Conservation (phyloP, 768 basidiomycete genomes). For the Termitomyces sp. region DNA sequence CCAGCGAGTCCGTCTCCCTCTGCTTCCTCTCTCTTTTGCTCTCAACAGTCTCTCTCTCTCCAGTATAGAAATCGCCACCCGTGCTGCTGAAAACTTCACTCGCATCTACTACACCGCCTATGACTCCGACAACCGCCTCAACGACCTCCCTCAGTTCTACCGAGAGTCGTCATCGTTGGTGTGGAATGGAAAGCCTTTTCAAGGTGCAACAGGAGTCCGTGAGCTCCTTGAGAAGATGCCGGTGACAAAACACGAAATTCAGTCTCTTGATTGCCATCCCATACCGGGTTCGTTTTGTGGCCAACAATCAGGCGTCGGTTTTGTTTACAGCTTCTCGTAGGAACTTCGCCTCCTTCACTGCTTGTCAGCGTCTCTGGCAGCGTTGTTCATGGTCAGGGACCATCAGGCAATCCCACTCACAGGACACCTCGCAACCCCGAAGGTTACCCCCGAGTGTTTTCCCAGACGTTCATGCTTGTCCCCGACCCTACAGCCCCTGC, state of each 20-base stretch:
- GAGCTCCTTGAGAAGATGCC: conserved; percentile 73
- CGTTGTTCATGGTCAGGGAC: conserved; percentile 66
- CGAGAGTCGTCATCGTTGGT: conserved; percentile 71
- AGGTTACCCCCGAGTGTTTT: conserved; percentile 81
- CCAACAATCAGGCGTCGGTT: neutral
- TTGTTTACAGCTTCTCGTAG: conserved; percentile 32
- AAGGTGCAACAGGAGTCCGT: conserved; percentile 66
- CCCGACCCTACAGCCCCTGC: conserved; percentile 68
- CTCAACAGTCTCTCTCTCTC: conserved; percentile 19
- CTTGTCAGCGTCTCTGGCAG: conserved; percentile 78
- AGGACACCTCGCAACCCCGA: conserved; percentile 56
- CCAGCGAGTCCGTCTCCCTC: conserved; percentile 51
- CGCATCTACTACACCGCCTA: conserved; percentile 81
- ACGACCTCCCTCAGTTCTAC: conserved; percentile 80
- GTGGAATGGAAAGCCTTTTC: conserved; percentile 84
- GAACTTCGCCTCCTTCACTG: conserved; percentile 74
- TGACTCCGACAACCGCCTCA: conserved; percentile 73
- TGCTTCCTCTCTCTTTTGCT: conserved; percentile 13
- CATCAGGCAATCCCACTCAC: conserved; percentile 53
- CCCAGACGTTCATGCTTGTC: conserved; percentile 83
- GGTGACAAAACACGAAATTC: conserved; percentile 77
- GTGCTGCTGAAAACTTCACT: conserved; percentile 81
- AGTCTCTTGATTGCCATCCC: conserved; percentile 88
- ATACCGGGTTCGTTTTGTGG: conserved; percentile 60
- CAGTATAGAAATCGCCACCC: conserved; percentile 83